Base-by-base conservation (phyloP, 805 yeast genomes). In the Zygotorulaspora chibaensis region DNA sequence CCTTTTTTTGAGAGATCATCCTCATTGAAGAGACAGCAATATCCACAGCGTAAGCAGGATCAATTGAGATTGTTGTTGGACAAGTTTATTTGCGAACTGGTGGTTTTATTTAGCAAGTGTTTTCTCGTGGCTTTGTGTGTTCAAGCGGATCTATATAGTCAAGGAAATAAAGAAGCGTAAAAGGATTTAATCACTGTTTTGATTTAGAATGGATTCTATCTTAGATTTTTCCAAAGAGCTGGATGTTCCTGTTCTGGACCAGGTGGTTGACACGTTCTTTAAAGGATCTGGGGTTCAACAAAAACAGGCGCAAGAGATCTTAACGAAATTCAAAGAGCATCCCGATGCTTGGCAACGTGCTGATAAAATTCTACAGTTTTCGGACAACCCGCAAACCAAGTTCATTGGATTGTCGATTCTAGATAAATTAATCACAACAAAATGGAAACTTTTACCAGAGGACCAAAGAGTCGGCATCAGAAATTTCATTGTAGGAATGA, bases 341-440 rank as follows among this genome's bases (percentile, higher is more conserved):
- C 95, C 93, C 2, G 96, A 91, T 57, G 84, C 97, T 20, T 93
- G 99, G 99, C 87, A 85, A 55, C 79, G 85, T 46, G 93, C 95
- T 28, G 98, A 91, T 59, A 81, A 84, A 65, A 90, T 93, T 49
- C 74, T 93, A 53, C 89, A 90, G 55, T 74, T 72, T 51, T 81
- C 95, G 2, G 70, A 72, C 40, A 85, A 89, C 63, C 75, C 96
- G 33, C 96, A 93, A 67, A 77, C 96, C 27, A 93, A 93, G 69
- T 91, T 85, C 67, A 84, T 93, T 65, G 99, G 96, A 8, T 73
- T 93, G 47, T 81, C 95, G 18, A 86, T 93, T 50, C 73, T 93
- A 58, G 96, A 93, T 69, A 88, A 86, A 58, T 76, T 93, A 61
- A 90, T 93, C 63, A 84, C 83, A 56, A 85, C 95, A 41, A 80